phyloP scores from a whole-genome alignment of 306 rosid genomes.

The Mimosa bimucronata region DNA sequence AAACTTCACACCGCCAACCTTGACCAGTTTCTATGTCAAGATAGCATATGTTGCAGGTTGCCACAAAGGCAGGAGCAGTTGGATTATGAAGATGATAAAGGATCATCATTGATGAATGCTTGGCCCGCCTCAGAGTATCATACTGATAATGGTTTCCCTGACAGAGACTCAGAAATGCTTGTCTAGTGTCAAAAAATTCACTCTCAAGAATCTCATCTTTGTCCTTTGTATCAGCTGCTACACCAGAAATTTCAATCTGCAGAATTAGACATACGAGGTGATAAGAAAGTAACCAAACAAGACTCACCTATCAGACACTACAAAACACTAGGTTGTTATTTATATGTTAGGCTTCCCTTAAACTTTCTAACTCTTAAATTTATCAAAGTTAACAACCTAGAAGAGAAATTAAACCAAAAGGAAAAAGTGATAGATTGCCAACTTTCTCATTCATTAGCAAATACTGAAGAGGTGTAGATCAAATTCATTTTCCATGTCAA shows the following conservation, averaged over 20 bases:
- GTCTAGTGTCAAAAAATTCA: constrained; percentile 99
- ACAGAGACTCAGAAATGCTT: constrained; percentile 97
- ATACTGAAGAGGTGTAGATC: constrained; percentile 14
- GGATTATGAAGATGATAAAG: constrained; percentile 99
- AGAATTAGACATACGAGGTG: constrained; percentile 26
- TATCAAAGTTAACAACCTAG: background rate
- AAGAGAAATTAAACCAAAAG: background rate
- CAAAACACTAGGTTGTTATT: background rate
- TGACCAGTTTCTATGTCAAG: constrained; percentile 96
- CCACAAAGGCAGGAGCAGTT: constrained; percentile 95
- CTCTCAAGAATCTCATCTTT: constrained; percentile 97
- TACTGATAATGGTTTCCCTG: constrained; percentile 99
- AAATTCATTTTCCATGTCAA: constrained; percentile 27
- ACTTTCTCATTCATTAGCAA: background rate
- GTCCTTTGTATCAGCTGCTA: constrained; percentile 86
- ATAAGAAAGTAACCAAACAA: constrained; percentile 16
- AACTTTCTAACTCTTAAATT: constrained; percentile 2
- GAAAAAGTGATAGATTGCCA: constrained; percentile 9
- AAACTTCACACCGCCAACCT: constrained; percentile 98
- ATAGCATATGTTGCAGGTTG: constrained; percentile 73
- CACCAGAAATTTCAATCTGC: constrained; percentile 79
- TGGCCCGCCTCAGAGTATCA: constrained; percentile 96
- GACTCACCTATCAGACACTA: constrained; percentile 6
- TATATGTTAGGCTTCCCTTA: constrained; percentile 18
- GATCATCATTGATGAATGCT: constrained; percentile 99